phyloP scores from a whole-genome alignment of 352 stramenopile genomes.

The Phytophthora sp. region DNA sequence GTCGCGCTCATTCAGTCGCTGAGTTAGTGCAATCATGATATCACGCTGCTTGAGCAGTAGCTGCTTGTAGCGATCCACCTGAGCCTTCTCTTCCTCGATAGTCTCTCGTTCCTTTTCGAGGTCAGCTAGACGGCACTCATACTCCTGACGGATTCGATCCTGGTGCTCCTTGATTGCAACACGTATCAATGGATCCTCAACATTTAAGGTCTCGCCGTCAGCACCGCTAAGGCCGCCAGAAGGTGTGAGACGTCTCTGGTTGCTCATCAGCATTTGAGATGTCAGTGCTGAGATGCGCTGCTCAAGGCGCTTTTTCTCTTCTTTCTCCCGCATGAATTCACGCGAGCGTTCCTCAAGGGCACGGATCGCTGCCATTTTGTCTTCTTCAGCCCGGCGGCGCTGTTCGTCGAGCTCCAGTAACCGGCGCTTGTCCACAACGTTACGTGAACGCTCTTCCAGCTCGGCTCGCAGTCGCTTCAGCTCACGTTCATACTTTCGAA shows the following conservation, averaged over 20 bases:
- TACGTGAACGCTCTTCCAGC: conserved; percentile 92
- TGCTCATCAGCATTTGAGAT: conserved; percentile 93
- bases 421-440: conserved; percentile 93
- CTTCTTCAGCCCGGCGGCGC: conserved; percentile 88
- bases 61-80: conserved; percentile 96
- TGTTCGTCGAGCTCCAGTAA: conserved; percentile 92
- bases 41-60: conserved; percentile 96
- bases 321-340: conserved; percentile 96
- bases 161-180: conserved; percentile 91
- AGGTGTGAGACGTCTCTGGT: conserved; percentile 46
- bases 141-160: conserved; percentile 91
- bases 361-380: conserved; percentile 95
- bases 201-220: conserved; percentile 48
- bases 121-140: conserved; percentile 91
- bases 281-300: conserved; percentile 93
- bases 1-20: conserved; percentile 94
- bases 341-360: conserved; percentile 90
- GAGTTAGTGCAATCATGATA: conserved; percentile 97
- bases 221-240: conserved; percentile 17
- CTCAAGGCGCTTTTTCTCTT: conserved; percentile 95
- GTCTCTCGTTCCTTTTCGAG: conserved; percentile 94
- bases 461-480: conserved; percentile 92
- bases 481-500: conserved; percentile 96
- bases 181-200: conserved; percentile 81
- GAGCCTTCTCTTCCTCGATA: conserved; percentile 95